These are phyloP conservation scores for Boeremia exigua DNA, from an alignment of 2,329 filamentous ascomycete genomes.

Conservation along the genomic window DNA sequence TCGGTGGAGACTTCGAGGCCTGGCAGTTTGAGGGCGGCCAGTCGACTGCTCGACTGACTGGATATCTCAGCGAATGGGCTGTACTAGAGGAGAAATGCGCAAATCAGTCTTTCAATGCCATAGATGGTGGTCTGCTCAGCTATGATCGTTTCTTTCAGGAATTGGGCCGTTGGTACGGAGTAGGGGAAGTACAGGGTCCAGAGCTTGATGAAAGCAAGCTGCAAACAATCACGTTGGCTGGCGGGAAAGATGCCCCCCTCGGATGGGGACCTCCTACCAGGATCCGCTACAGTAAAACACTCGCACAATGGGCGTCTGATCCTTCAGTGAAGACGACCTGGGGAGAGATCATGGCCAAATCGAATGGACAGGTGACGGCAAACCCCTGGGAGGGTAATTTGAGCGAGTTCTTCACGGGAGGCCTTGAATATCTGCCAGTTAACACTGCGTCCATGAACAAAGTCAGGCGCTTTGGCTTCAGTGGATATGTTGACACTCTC, in stretches of 20 bases:
- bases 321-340: background rate
- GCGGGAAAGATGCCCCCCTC: constrained; percentile 13
- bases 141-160: constrained; percentile 19
- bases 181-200: background rate
- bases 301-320: constrained; percentile 8
- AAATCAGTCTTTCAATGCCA: constrained; percentile 16
- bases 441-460: constrained; percentile 16
- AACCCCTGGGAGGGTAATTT: constrained; percentile 9
- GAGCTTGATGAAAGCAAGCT: constrained; percentile 1
- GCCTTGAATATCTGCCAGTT: constrained; percentile 10
- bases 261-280: constrained; percentile 12
- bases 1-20: constrained; percentile 3
- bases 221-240: background rate
- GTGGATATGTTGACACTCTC: constrained; percentile 17
- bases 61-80: constrained; percentile 23
- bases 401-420: constrained; percentile 10
- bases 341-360: constrained; percentile 17
- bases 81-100: constrained; percentile 15
- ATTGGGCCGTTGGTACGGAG: constrained; percentile 19
- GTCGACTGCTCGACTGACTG: constrained; percentile 19
- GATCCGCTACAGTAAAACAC: background rate
- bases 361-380: constrained; percentile 7
- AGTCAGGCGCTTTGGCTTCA: constrained; percentile 16
- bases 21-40: constrained; percentile 17
- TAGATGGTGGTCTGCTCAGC: constrained; percentile 6